These are phyloP conservation scores for Parascedosporium putredinis DNA, from an alignment of 2,329 filamentous ascomycete species.

Conservation along the genomic window DNA sequence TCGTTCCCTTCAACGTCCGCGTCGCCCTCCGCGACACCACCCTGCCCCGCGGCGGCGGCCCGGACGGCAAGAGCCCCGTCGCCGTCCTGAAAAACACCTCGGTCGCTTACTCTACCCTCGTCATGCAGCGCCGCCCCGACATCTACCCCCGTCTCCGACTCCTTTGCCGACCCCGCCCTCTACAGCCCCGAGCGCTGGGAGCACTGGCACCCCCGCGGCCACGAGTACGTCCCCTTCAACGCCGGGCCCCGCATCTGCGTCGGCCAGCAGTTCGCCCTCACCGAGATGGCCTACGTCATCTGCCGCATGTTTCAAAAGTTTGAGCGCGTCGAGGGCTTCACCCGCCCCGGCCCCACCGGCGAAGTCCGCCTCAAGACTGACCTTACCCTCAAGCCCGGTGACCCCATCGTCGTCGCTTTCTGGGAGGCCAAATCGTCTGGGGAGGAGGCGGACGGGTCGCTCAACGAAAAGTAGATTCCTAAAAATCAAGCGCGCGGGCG, in stretches of 20 bases:
- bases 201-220: constrained; percentile 51
- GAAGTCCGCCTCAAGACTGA: constrained; percentile 44
- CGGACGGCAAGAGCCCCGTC: constrained; percentile 50
- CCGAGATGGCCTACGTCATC: constrained; percentile 65
- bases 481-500: too few species aligned
- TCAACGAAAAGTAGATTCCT: too few species aligned
- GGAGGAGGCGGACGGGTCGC: background rate
- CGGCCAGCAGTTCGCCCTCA: constrained; percentile 72
- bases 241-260: constrained; percentile 65
- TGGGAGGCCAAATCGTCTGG: constrained; percentile 28
- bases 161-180: constrained; percentile 32
- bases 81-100: constrained; percentile 55
- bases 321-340: constrained; percentile 48
- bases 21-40: constrained; percentile 62
- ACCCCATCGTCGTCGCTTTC: constrained; percentile 49
- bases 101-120: constrained; percentile 56
- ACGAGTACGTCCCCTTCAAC: constrained; percentile 68
- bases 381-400: constrained; percentile 47
- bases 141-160: constrained; percentile 44
- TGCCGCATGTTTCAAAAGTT: constrained; percentile 65
- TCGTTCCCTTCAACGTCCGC: constrained; percentile 71
- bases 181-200: constrained; percentile 62
- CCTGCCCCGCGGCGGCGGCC: constrained; percentile 60
- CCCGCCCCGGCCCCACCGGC: constrained; percentile 44
- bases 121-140: constrained; percentile 62